These are phyloP conservation scores for Linnemannia exigua DNA, from an alignment of 192 early-diverging fungal species.

Conservation along the genomic window DNA sequence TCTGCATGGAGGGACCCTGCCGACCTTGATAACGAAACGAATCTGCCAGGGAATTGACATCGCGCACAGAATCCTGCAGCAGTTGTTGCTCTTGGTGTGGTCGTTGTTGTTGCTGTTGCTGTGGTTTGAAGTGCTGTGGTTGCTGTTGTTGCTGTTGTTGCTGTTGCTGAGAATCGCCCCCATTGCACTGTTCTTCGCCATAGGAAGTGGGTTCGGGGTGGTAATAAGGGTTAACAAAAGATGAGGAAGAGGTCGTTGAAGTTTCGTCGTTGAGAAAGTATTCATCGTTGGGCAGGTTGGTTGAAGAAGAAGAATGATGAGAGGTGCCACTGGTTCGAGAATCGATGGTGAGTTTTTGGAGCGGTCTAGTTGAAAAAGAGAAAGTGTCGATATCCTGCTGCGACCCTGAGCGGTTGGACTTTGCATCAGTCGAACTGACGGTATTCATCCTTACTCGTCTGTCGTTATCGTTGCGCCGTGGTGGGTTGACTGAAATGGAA, in stretches of 20 bases:
- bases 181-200: not conserved
- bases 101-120: slow-evolving; percentile 4
- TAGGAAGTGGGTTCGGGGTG: not conserved
- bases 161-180: not conserved
- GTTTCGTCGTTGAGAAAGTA: not conserved
- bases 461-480: not conserved
- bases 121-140: not conserved
- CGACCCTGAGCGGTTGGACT: slow-evolving; percentile 22
- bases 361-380: not conserved
- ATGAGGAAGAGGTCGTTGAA: not conserved
- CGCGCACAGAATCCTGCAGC: not conserved
- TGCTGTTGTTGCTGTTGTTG: not conserved
- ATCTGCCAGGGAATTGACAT: not conserved
- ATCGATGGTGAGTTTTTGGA: not conserved
- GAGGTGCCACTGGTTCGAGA: slow-evolving; percentile 12
- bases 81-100: not conserved
- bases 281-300: slow-evolving; percentile 1
- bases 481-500: not conserved
- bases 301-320: slow-evolving; percentile 10
- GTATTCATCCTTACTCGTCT: slow-evolving; percentile 32
- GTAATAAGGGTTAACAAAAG: not conserved
- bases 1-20: not conserved
- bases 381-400: slow-evolving; percentile 10
- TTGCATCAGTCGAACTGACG: slow-evolving; percentile 2
- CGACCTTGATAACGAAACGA: not conserved